Conservation (phyloP, 31 red algal genomes). For the Odonthalia washingtoniensis region DNA sequence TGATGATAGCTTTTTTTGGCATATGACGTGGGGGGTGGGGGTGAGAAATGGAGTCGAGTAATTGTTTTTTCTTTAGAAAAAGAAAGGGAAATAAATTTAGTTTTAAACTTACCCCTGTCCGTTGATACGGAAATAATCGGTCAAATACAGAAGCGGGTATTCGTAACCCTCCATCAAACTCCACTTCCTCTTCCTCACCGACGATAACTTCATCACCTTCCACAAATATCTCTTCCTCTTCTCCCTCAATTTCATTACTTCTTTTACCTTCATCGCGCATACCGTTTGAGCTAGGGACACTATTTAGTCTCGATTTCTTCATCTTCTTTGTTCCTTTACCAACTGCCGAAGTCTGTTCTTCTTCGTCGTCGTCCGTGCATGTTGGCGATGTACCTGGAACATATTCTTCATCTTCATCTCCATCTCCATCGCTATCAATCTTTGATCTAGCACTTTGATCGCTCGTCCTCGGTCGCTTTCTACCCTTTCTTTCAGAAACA, state of each 20-base stretch:
- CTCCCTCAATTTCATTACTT: too few species aligned
- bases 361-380: background rate
- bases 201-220: constrained; percentile 51
- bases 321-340: background rate
- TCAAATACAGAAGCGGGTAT: constrained; percentile 86
- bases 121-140: constrained; percentile 91
- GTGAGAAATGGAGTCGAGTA: too few species aligned
- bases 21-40: too few species aligned
- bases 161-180: constrained; percentile 83
- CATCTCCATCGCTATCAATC: constrained; percentile 18
- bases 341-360: background rate
- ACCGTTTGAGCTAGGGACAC: too few species aligned
- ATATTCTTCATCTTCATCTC: constrained; percentile 18
- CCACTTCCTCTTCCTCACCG: constrained; percentile 75
- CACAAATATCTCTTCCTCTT: background rate
- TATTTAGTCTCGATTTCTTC: too few species aligned
- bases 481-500: constrained; percentile 17
- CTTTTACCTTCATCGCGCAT: too few species aligned
- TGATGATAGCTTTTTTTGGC: background rate
- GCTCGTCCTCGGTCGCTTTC: background rate
- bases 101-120: constrained; percentile 83
- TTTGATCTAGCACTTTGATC: background rate
- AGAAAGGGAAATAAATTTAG: background rate
- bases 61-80: too few species aligned
- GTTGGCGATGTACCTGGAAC: background rate